Percentiles rank a stretch among this genome's conserved stretches.
phyloP scores from a whole-genome alignment of 805 yeast genomes.

The Metschnikowia rubicola region DNA sequence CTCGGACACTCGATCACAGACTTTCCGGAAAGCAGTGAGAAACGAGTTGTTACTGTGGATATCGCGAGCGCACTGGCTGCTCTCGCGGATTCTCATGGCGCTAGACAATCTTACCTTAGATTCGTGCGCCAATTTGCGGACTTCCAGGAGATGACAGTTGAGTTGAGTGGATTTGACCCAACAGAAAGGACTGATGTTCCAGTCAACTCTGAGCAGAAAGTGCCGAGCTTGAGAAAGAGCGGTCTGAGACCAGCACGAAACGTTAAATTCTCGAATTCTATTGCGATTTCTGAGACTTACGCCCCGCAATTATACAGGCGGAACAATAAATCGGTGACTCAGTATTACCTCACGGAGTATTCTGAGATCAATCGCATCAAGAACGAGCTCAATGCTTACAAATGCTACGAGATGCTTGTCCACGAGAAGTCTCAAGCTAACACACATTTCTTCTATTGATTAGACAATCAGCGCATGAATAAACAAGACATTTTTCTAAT shows the following conservation, averaged over 20 bases:
- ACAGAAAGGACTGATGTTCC: conserved; percentile 8
- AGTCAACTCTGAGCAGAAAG: conserved; percentile 13
- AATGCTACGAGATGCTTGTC: conserved; percentile 63
- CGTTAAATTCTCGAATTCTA: conserved; percentile 41
- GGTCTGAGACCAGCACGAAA: conserved; percentile 15
- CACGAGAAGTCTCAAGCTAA: conserved; percentile 57
- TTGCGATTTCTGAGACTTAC: conserved; percentile 50
- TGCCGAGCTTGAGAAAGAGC: conserved; percentile 4
- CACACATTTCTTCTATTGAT: conserved; percentile 61
- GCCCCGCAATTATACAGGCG: conserved; percentile 53
- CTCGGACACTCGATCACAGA: neutral
- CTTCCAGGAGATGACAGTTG: conserved; percentile 28
- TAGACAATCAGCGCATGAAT: neutral
- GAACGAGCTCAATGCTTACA: conserved; percentile 60
- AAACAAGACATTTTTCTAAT: neutral
- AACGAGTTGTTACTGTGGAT: conserved; percentile 1
- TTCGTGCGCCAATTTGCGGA: conserved; percentile 37
- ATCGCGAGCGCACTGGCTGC: conserved; percentile 6
- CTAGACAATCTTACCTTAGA: conserved; percentile 22
- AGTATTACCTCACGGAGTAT: conserved; percentile 49
- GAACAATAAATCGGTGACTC: conserved; percentile 49
- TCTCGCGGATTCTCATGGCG: conserved; percentile 2
- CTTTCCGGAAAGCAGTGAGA: conserved; percentile 3
- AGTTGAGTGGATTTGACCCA: conserved; percentile 30
- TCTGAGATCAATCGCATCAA: conserved; percentile 53